phyloP scores from a whole-genome alignment of 2,329 filamentous ascomycete species.

The Aspergillus amoenus region DNA sequence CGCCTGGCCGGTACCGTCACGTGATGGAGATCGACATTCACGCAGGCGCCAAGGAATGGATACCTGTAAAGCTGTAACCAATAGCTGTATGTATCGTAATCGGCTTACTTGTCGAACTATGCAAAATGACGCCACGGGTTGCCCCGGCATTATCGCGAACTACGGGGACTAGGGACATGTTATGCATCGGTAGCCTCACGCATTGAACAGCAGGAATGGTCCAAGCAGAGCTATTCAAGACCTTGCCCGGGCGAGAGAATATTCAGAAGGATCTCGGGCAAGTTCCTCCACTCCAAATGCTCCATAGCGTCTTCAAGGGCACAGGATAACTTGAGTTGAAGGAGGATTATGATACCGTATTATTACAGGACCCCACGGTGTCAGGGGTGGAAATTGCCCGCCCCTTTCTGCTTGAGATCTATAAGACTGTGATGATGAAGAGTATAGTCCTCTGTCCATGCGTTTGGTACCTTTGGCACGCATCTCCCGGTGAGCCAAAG shows the following conservation, averaged over 20 bases:
- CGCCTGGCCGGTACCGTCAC: not conserved
- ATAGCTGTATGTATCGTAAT: constrained; percentile 11
- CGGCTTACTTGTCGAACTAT: constrained; percentile 4
- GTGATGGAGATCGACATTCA: constrained; percentile 6
- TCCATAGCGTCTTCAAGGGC: not conserved
- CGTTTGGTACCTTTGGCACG: not conserved
- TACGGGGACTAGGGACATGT: not conserved
- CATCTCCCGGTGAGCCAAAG: not conserved
- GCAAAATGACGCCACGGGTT: constrained; percentile 12
- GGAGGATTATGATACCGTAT: constrained; percentile 7
- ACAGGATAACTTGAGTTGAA: not conserved
- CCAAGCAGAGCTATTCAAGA: not conserved
- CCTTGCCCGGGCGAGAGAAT: not conserved
- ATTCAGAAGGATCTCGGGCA: not conserved
- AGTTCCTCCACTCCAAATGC: not conserved
- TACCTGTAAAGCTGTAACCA: constrained; percentile 3
- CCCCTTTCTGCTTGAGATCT: constrained; percentile 4
- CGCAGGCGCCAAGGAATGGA: constrained; percentile 1
- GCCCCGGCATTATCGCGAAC: constrained; percentile 2
- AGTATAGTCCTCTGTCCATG: not conserved
- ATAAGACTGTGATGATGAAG: not conserved
- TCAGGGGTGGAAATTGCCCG: constrained; percentile 3
- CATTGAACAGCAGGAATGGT: not conserved
- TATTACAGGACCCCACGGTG: constrained; percentile 5
- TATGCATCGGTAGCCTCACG: not conserved